A percentile compares a stretch with the other conserved stretches of the same genome.
Conservation (phyloP, 257 asterid species). For the Handroanthus guayacan region DNA sequence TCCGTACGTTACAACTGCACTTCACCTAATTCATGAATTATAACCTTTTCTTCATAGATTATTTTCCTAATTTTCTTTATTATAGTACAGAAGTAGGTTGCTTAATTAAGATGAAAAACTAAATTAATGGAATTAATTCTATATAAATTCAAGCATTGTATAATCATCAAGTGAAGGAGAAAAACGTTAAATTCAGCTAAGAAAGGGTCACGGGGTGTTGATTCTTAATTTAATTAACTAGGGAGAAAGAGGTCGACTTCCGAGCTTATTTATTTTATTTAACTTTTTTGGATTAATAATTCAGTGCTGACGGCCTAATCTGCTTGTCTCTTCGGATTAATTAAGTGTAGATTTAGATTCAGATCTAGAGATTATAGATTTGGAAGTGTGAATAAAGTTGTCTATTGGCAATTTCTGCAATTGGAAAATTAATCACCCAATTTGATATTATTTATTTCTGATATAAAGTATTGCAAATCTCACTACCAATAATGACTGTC, state of each 20-base stretch:
- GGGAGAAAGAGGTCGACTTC: not conserved
- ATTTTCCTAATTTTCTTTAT: no score
- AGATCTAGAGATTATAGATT: conserved; percentile 21
- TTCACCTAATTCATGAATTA: not conserved
- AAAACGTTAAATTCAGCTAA: not conserved
- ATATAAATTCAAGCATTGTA: not conserved
- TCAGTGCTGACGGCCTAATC: not conserved
- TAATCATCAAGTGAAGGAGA: no score
- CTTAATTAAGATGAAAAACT: no score
- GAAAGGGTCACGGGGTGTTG: not conserved
- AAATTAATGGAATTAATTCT: no score
- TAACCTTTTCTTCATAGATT: no score
- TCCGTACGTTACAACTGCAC: not conserved
- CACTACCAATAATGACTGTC: not conserved
- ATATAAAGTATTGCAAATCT: not conserved
- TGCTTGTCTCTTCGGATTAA: not conserved
- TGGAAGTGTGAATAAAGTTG: not conserved
- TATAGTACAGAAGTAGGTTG: no score
- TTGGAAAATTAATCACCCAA: no score
- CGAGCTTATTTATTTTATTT: not conserved
- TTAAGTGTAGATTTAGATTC: conserved; percentile 29
- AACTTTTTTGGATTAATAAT: not conserved
- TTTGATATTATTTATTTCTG: no score
- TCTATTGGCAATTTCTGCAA: no score
- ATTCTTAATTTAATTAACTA: not conserved